Evolutionary conservation across 768 basidiomycete species (phyloP).

Genomic region (Boletus rufocinnamomeus): DNA sequence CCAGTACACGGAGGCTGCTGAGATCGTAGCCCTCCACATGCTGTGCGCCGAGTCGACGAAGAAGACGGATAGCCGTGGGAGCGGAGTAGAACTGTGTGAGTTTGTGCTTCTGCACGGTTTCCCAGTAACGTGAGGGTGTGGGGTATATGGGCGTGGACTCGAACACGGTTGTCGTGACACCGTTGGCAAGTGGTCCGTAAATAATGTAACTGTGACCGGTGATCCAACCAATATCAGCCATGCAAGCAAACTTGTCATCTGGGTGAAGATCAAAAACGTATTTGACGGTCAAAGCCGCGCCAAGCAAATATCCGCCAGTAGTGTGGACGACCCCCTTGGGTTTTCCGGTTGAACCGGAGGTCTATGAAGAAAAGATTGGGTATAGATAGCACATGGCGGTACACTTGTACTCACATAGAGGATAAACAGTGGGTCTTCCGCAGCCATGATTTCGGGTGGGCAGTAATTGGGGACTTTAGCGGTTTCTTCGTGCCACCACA

Average conservation of each 20-base stretch:
- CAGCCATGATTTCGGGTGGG: conserved; percentile 80
- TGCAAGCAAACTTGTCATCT: conserved; percentile 95
- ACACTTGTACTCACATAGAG: conserved; percentile 74
- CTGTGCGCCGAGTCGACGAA: conserved; percentile 82
- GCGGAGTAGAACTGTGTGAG: conserved; percentile 96
- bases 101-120: conserved; percentile 89
- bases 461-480: conserved; percentile 85
- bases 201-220: conserved; percentile 97
- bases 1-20: conserved; percentile 79
- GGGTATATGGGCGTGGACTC: conserved; percentile 98
- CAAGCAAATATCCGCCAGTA: conserved; percentile 87
- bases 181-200: conserved; percentile 90
- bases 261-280: conserved; percentile 98
- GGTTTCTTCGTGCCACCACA: conserved; percentile 96
- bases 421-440: conserved; percentile 98
- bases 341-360: conserved; percentile 92
- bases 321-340: conserved; percentile 97
- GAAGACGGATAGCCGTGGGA: conserved; percentile 91
- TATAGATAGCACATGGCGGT: neutral
- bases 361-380: conserved; percentile 47
- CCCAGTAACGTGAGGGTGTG: conserved; percentile 95
- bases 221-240: conserved; percentile 99
- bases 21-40: conserved; percentile 86
- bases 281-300: conserved; percentile 90
- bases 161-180: conserved; percentile 85